Base-by-base conservation (phyloP, 1,284 basidiomycete genomes). In the Microbotryum saponariae region DNA sequence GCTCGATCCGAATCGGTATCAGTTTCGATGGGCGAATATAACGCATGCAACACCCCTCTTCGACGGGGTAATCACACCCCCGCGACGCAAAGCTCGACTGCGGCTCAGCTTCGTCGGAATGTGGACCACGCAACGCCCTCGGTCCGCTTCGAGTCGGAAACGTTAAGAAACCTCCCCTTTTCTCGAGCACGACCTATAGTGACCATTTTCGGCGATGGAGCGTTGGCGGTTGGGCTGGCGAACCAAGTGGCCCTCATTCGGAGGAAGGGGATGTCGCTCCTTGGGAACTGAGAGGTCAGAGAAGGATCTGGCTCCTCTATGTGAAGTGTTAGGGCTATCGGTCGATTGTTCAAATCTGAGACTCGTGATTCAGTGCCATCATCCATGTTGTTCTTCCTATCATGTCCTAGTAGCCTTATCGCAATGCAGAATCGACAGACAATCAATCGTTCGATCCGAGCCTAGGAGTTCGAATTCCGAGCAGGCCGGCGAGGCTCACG, bases 131-230 rank as follows among this genome's bases (percentile, higher is more conserved):
- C 18, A n/a, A 12, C 23, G 8, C 58, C 51, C 27, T 16, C 46
- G 33, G 45, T 58, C 37, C 20, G 56, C 12, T 58, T 52, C 25
- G 25, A 53, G 49, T 42, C 25, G 21, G 29, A n/a, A 16, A 48
- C 46, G 3, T 18, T 3, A 18, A 12, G 37, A 16, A 42, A 42
- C 12, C 59, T 67, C 18, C 66, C 66, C n/a, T 67, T 67, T 51
- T 65, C 66, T 5, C 61, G 59, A 23, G 59, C 57, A 2, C 52
- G 66, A 0, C 66, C 66, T 1, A n/a, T 65, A 44, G 47, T 56
- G 2, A 16, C 56, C 3, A 59, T 56, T 6, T 31, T 63, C 12
- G 18, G 27, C 6, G 59, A 50, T 1, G 10, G 9, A 0, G 47
- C 47, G 1, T 12, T 61, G 10, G 44, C 59, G 1, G 51, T 64